phyloP scores from a whole-genome alignment of 176 grass and related monocot species.

The Oryza australiensis region DNA sequence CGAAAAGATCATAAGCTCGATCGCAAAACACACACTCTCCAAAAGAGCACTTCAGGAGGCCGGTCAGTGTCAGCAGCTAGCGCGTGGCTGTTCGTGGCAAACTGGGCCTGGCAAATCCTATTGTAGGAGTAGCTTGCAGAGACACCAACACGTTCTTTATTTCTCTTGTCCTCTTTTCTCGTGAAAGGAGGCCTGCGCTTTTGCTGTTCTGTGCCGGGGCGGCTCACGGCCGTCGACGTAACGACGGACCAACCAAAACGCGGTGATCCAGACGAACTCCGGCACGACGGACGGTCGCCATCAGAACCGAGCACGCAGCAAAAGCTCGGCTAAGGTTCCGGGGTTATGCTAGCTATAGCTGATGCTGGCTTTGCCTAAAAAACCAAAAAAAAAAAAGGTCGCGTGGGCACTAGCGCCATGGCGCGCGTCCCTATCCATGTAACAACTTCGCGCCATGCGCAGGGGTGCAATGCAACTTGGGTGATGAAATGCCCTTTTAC shows the following conservation, averaged over 20 bases:
- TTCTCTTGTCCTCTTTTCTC: neutral
- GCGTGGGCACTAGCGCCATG: neutral
- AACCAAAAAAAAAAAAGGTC: neutral
- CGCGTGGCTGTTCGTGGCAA: neutral
- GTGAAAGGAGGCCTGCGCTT: neutral
- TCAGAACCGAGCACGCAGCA: neutral
- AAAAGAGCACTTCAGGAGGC: neutral
- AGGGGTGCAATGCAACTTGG: neutral
- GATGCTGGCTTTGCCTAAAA: neutral
- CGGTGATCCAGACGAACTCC: neutral
- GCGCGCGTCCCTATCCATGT: slow-evolving; percentile 26
- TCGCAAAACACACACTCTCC: neutral
- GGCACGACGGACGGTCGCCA: neutral
- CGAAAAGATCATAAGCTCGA: too few relatives aligned
- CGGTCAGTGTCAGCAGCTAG: neutral
- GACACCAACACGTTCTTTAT: neutral
- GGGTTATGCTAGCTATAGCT: too few relatives aligned
- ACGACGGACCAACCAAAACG: neutral
- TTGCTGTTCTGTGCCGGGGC: neutral
- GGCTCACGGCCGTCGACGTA: neutral
- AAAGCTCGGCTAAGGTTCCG: neutral
- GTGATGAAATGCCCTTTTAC: neutral
- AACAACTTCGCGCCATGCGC: slow-evolving; percentile 18
- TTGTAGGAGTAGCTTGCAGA: neutral
- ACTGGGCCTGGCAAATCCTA: too few relatives aligned